Base-by-base conservation (phyloP, 208 protist species). In the Acanthamoeba royreba region DNA sequence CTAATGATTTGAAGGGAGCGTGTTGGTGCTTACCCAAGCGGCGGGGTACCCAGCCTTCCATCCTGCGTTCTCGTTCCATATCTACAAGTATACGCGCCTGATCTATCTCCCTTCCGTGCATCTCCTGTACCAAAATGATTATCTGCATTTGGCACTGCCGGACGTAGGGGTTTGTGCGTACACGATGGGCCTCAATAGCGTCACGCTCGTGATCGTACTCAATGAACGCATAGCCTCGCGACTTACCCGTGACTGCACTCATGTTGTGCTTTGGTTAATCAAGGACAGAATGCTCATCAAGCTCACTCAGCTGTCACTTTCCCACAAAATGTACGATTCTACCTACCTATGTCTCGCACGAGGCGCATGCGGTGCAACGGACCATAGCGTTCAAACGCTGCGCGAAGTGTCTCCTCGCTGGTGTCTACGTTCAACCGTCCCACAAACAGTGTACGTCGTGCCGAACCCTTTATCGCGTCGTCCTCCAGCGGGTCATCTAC, bases 241-340 rank as follows among this genome's bases (percentile, higher is more conserved):
- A 72, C 49, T 95, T 79, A 33, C 94, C 94, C 11, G 94, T 96
- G 35, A 94, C 94, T 96, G 74, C 63, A 93, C 5, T 17, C 49
- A 55, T 55, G 49, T 55, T 55, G 19, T 55, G 13, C 49, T 9
- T 55, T 9, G 19, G 49, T 55, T 25, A 55, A 55, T 9, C 13
- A 19, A 9, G 49, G 9, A 19, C 49, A 55, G 17, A 15, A 61
- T 61, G 72, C n/a, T 22, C 72, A 31, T 83, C 35, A n/a, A 83
- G n/a, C n/a, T n/a, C n/a, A n/a, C n/a, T n/a, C n/a, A 28, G n/a
- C n/a, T 31, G 22, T 61, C n/a, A 83, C 72, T 31, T 83, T 22
- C n/a, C 17, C 19, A 31, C 72, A 83, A 83, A 43, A 22, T 31
- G 72, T 19, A 31, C 25, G 22, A 31, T 88, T 38, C 31, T 33